Base-by-base conservation (phyloP, 139 green algal species). In the Tetradesmus obliquus region DNA sequence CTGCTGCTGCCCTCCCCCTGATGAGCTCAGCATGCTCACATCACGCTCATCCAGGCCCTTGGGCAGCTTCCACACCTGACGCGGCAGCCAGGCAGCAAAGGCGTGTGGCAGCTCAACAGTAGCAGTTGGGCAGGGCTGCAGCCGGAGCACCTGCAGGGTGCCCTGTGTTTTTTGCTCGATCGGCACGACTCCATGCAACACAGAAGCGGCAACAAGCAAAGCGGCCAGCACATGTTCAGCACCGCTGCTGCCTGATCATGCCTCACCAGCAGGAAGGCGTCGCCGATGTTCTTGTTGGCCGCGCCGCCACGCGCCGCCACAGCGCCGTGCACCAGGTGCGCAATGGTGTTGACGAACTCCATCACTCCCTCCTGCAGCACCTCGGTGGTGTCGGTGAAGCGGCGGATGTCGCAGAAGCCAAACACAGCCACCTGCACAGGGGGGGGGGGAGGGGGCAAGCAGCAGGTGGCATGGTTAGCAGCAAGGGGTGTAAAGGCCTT, bases 281-380 rank as follows among this genome's bases (percentile, higher is more conserved):
- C 98, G 1, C 98, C 98, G 69, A 99, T 99, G 94, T 99, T 99
- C 90, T 99, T 99, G 96, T 99, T 99, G 79, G 98, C 96, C 13
- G 95, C 95, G n/a, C 98, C 98, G 24, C 96, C 96, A 3, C 83
- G 81, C n/a, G 90, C 83, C 6, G 96, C 92, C 22, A 98, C 97
- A 3, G 79, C 32, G 22, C 94, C 96, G 94, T 99, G 98, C 80
- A 99, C 98, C 57, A 99, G 98, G 62, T 96, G 94, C 2, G 97
- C 97, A 58, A 99, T 99, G 82, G 94, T 95, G 95, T 99, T 99
- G 8, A 99, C 98, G 95, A 99, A 99, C 94, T 99, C 97, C 97
- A 99, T 99, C 66, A 99, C 95, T 5, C 97, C 97, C 93, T 99
- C 97, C 86, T 98, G 95, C 89, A 99, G 93, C 83, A 99, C 96